Evolutionary conservation across 2,329 filamentous ascomycete genomes (phyloP), one percentile per base, ranked within the genome.

Genomic region (Botrytis cinerea): DNA sequence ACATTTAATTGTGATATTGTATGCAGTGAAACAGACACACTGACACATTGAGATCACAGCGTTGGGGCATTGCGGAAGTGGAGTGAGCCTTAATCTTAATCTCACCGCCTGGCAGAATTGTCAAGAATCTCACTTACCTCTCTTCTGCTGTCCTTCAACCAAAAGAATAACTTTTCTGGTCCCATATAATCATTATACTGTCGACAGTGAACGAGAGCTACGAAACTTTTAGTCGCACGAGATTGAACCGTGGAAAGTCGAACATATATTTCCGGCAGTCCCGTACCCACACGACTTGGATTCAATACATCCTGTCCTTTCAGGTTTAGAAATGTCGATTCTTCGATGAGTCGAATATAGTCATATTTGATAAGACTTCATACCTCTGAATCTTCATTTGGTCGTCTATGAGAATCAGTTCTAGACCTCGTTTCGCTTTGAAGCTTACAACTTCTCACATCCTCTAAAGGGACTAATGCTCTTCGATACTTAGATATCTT

Each of bases 21-120:
- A 51, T n/a, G n/a, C n/a, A n/a, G n/a, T n/a, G n/a, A n/a, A n/a
- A n/a, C n/a, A n/a, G n/a, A n/a, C n/a, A n/a, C n/a, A n/a, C n/a
- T n/a, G n/a, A n/a, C n/a, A n/a, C n/a, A n/a, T n/a, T 51, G 22
- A 51, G 48, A 54, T 54, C 28, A 28, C 14, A n/a, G n/a, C 14
- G 14, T 28, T 54, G 14, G n/a, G n/a, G 51, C 2, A 14, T n/a
- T 28, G 14, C 51, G 51, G 18, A 28, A 54, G 51, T 54, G 28
- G 4, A n/a, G 25, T 10, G 22, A 51, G 48, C 48, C 48, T 32
- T 46, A 46, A 46, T 40, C 8, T 32, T 32, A 32, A 32, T 46
- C 8, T 22, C 62, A 64, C 62, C 63, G 63, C 45, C 63, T 14
- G 63, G 63, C 45, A 66, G 45, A 66, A 66, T 66, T 35, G 14